These are phyloP conservation scores for Phialophora verrucosa DNA, from an alignment of 2,329 filamentous ascomycete species.

Conservation along the genomic window DNA sequence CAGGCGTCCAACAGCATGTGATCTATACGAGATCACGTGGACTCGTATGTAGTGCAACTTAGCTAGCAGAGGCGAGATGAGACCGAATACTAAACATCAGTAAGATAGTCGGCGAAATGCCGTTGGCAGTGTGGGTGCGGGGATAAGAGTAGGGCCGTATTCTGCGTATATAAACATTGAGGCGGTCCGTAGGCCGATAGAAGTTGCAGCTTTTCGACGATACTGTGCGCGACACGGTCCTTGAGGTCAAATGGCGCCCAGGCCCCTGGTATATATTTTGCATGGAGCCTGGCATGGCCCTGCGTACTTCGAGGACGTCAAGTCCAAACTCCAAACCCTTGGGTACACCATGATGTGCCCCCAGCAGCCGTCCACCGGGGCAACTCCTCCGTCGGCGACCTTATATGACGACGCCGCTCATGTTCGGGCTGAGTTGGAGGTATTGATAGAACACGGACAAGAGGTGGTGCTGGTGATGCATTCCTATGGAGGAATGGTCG, in stretches of 20 bases:
- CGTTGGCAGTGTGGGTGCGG: background rate
- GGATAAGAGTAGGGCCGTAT: no score
- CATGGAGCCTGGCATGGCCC: conserved; percentile 49
- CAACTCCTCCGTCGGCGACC: conserved; percentile 1
- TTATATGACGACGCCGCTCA: conserved; percentile 23
- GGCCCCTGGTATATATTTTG: conserved; percentile 46
- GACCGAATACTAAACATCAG: background rate
- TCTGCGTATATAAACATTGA: background rate
- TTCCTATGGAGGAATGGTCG: conserved; percentile 46
- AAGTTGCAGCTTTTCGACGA: background rate
- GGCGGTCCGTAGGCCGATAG: background rate
- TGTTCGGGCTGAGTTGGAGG: conserved; percentile 18
- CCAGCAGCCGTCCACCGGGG: conserved; percentile 18
- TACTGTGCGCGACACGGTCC: background rate
- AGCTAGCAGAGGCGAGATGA: background rate
- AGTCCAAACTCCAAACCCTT: conserved; percentile 8
- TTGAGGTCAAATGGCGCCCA: conserved; percentile 26
- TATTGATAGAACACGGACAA: conserved; percentile 42
- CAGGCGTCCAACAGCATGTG: background rate
- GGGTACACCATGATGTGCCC: conserved; percentile 20
- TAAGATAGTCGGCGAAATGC: background rate
- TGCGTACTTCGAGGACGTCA: conserved; percentile 35
- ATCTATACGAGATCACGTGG: conserved; percentile 15
- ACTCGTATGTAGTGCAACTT: no score
- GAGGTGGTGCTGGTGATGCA: conserved; percentile 44